Evolutionary conservation across 305 asterid genomes (phyloP), one percentile per base, ranked within the genome.

Genomic region (Ajuga reptans): DNA sequence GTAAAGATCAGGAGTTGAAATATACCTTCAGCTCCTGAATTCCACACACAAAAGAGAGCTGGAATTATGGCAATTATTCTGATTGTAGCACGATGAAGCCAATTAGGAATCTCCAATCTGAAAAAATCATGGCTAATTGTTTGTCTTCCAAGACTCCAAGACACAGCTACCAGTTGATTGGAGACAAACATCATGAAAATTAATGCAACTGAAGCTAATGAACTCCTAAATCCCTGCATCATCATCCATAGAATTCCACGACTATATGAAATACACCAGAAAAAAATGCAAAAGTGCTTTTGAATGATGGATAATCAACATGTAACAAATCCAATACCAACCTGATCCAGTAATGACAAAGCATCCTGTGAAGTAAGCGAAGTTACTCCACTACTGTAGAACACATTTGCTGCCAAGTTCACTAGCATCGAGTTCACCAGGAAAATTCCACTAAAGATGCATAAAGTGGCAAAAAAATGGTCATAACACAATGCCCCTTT

Each of bases 11-110:
- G 84, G 77, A 89, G 78, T 75, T 86, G 96, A 79, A 87, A 94
- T 74, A 89, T 78, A 41, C 96, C 96, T 71, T 89, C 98, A 51
- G 93, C 90, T 72, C 98, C 99, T 27, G 96, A 83, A 81, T 61
- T 82, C 95, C 92, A 85, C 31, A 84, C 88, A 72, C 89, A 86
- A 66, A 73, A 87, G 66, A 93, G 91, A 12, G 95, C 96, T 6
- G 94, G 87, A 65, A 94, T 78, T 53, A 91, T 78, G 54, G 95
- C 92, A 77, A 89, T 69, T 68, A 87, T 79, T 87, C 97, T 81
- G 83, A 91, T 82, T 34, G 96, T 83, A 51, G 86, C 87, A 56
- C 90, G 92, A 82, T 93, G 96, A 78, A 89, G 87, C 99, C 99
- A 91, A 67, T 84, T 86, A 46, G 97, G 95, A 76, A 91, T 82